These are phyloP conservation scores for Artemisia annua DNA, from an alignment of 129 eudicot species.

Conservation along the genomic window DNA sequence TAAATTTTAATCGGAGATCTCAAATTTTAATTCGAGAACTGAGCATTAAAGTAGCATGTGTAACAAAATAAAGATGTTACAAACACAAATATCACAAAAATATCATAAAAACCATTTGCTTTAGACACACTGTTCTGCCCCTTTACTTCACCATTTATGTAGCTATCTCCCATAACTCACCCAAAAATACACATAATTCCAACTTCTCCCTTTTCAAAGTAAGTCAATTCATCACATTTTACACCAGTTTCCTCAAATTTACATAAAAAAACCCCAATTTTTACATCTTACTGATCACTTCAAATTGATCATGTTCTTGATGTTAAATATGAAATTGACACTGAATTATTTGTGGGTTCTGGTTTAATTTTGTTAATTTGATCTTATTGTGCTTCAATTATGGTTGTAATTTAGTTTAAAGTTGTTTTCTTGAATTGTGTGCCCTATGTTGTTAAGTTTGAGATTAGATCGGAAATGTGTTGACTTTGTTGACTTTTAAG, in stretches of 20 bases:
- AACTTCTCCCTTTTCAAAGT: conserved; percentile 21
- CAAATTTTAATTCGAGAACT: no score
- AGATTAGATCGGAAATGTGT: conserved; percentile 23
- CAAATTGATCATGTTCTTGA: not conserved
- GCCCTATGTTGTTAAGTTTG: conserved; percentile 28
- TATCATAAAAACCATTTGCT: no score
- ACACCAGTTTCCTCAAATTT: conserved; percentile 12
- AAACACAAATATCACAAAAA: no score
- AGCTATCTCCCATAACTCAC: not conserved
- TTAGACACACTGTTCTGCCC: conserved; percentile 4
- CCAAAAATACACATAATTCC: conserved; percentile 12
- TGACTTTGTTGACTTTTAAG: conserved; percentile 26
- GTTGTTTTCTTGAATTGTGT: conserved; percentile 13
- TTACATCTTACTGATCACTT: not conserved
- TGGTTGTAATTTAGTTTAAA: not conserved
- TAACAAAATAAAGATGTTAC: no score
- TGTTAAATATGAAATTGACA: conserved; percentile 1
- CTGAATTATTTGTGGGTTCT: not conserved
- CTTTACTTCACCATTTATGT: conserved; percentile 24
- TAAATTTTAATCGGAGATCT: no score
- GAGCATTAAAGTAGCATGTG: no score
- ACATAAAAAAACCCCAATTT: not conserved
- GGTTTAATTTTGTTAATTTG: not conserved
- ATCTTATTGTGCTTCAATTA: conserved; percentile 1
- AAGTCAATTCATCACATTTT: conserved; percentile 17